Conservation (phyloP, 192 early-diverging fungal genomes). For the Funneliformis geosporum region DNA sequence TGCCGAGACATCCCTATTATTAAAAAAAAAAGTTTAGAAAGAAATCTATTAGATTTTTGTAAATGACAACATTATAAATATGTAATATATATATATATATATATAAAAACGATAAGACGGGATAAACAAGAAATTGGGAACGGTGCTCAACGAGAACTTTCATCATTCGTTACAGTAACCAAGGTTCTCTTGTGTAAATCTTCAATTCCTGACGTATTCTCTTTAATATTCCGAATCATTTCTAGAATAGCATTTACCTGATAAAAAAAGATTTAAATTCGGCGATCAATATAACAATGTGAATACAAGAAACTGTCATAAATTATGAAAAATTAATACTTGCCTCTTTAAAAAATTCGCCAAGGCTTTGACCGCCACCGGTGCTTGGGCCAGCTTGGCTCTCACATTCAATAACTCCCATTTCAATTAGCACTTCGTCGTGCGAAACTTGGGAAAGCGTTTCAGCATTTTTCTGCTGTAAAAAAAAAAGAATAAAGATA, state of each 20-base stretch:
- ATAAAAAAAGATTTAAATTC: no score
- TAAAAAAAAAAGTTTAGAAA: not conserved
- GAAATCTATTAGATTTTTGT: not conserved
- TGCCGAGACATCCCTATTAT: slow-evolving; percentile 28
- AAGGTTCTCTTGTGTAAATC: slow-evolving; percentile 24
- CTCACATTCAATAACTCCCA: not conserved
- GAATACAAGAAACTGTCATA: not conserved
- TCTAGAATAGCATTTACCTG: slow-evolving; percentile 24
- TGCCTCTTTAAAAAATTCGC: slow-evolving; percentile 22
- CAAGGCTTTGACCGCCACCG: not conserved
- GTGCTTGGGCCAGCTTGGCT: not conserved
- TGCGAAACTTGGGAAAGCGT: not conserved
- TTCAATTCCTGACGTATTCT: not conserved
- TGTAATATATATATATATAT: no score
- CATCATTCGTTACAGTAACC: not conserved
- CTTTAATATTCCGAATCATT: slow-evolving; percentile 21
- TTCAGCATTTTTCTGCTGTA: no score
- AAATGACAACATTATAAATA: not conserved
- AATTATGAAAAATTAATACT: not conserved
- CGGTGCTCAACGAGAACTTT: slow-evolving; percentile 25
- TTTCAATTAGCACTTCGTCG: not conserved
- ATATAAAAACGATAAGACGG: no score
- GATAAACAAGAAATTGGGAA: slow-evolving; percentile 9
- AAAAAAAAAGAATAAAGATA: not conserved
- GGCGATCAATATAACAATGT: not conserved